Percentiles rank a stretch among this genome's conserved stretches.
phyloP scores from a whole-genome alignment of 441 rosid genomes.

The Erodium texanum region DNA sequence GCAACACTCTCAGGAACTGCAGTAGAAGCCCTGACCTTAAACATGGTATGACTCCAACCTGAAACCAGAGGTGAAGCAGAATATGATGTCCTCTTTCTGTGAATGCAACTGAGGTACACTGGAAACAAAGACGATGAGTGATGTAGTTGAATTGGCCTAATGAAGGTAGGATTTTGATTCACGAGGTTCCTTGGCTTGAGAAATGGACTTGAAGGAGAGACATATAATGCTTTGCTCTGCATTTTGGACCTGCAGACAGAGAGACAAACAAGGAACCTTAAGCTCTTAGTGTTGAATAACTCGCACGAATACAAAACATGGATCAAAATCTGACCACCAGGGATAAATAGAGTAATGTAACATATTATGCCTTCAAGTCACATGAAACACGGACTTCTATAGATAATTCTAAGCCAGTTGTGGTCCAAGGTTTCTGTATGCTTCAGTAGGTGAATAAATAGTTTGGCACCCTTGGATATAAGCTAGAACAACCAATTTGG shows the following conservation, averaged over 20 bases:
- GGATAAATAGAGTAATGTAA: not conserved
- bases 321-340: not conserved
- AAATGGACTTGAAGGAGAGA: constrained; percentile 32
- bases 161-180: constrained; percentile 9
- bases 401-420: not conserved
- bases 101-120: not conserved
- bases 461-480: not conserved
- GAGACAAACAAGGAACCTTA: not conserved
- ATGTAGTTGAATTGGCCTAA: not conserved
- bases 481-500: not conserved
- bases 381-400: not conserved
- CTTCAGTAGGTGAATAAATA: not conserved
- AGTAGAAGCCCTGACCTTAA: constrained; percentile 31
- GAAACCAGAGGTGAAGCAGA: constrained; percentile 19
- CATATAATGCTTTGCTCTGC: constrained; percentile 30
- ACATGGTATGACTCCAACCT: constrained; percentile 16
- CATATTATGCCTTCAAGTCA: not conserved
- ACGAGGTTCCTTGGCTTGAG: constrained; percentile 18
- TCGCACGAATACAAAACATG: not conserved
- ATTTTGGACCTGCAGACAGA: constrained; percentile 20
- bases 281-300: constrained; percentile 18
- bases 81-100: constrained; percentile 8
- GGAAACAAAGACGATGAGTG: constrained; percentile 14
- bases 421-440: not conserved
- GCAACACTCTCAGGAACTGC: constrained; percentile 31